Evolutionary conservation across 371 early-diverging fungal genomes (phyloP).

Genomic region (Mucor piriformis): DNA sequence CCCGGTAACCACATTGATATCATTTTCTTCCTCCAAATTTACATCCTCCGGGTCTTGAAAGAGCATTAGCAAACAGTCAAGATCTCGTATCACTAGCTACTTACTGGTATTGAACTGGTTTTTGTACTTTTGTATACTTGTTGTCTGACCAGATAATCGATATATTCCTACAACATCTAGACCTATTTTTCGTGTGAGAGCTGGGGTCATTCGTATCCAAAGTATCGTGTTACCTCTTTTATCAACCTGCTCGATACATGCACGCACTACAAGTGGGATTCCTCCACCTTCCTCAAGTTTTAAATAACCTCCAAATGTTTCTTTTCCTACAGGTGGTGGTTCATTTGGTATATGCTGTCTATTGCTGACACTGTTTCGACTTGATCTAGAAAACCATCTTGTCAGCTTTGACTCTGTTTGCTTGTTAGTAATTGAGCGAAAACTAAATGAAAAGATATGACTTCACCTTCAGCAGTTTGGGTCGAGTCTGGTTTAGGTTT

Average conservation of each 20-base stretch:
- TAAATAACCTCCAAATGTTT: conserved; percentile 62
- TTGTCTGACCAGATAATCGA: conserved; percentile 76
- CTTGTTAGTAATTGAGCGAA: background rate
- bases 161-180: conserved; percentile 78
- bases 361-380: conserved; percentile 12
- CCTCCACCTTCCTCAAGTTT: conserved; percentile 38
- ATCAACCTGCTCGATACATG: conserved; percentile 72
- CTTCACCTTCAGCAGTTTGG: background rate
- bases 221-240: conserved; percentile 37
- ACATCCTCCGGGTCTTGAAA: conserved; percentile 30
- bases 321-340: conserved; percentile 16
- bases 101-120: conserved; percentile 58
- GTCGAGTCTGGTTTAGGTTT: background rate
- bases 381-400: conserved; percentile 36
- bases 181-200: conserved; percentile 10
- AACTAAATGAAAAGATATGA: background rate
- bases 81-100: background rate
- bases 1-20: conserved; percentile 78
- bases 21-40: conserved; percentile 55
- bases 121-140: conserved; percentile 68
- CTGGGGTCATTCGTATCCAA: background rate
- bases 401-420: conserved; percentile 14
- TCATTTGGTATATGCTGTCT: background rate
- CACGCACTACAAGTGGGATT: conserved; percentile 64
- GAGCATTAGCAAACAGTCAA: background rate